Conservation (phyloP, 2,329 filamentous ascomycete species). For the Hirsutella minnesotensis region DNA sequence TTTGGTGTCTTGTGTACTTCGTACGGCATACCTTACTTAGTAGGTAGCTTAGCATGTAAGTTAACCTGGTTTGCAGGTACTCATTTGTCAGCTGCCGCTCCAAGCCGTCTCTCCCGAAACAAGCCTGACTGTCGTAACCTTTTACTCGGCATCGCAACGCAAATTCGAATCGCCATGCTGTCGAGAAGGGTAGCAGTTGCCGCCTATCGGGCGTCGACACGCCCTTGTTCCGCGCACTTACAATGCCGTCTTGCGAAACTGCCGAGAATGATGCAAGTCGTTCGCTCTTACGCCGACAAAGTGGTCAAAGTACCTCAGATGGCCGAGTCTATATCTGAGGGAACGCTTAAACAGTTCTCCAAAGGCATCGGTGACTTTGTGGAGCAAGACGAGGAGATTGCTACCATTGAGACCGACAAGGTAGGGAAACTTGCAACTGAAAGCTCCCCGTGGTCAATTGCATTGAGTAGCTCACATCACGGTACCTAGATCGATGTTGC, state of each 20-base stretch:
- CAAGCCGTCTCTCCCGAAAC: background rate
- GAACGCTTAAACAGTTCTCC: slow-evolving; percentile 88
- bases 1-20: too few relatives aligned
- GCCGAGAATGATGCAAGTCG: slow-evolving; percentile 40
- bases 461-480: slow-evolving; percentile 5
- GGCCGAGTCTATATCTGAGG: slow-evolving; percentile 97
- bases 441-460: background rate
- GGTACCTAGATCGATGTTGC: slow-evolving; percentile 74
- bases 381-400: slow-evolving; percentile 93
- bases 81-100: too few relatives aligned
- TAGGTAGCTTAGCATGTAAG: too few relatives aligned
- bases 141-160: background rate
- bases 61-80: too few relatives aligned
- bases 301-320: slow-evolving; percentile 92
- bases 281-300: slow-evolving; percentile 61
- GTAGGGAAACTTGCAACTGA: slow-evolving; percentile 28
- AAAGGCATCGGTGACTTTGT: slow-evolving; percentile 90
- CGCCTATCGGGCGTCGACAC: slow-evolving; percentile 31
- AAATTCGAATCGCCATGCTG: slow-evolving; percentile 21
- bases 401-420: slow-evolving; percentile 98
- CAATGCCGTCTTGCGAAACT: slow-evolving; percentile 23
- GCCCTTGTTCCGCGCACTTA: slow-evolving; percentile 18
- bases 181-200: slow-evolving; percentile 31
- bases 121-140: background rate
- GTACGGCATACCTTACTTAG: too few relatives aligned